A percentile compares a stretch with the other conserved stretches of the same genome.
These are phyloP conservation scores for Penicillium sclerotiorum DNA, from an alignment of 2,329 filamentous ascomycete genomes.

Conservation along the genomic window DNA sequence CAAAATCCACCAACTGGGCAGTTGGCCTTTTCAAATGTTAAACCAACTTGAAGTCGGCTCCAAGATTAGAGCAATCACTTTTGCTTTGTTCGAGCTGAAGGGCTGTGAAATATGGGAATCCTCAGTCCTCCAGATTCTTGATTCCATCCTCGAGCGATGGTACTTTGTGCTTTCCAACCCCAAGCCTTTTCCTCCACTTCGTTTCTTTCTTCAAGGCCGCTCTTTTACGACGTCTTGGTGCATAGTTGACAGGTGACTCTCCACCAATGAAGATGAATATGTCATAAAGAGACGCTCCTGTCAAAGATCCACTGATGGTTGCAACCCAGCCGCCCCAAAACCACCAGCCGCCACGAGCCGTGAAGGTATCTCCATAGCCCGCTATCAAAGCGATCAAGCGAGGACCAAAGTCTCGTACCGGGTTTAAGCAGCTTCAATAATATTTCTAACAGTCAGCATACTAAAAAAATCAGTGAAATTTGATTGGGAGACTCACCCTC, in stretches of 20 bases:
- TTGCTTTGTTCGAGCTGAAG: too few species aligned
- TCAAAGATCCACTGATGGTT: conserved; percentile 34
- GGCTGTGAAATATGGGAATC: too few species aligned
- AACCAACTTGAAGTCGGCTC: too few species aligned
- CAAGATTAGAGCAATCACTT: too few species aligned
- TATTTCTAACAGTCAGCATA: too few species aligned
- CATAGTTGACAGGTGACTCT: conserved; percentile 45
- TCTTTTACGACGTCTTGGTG: conserved; percentile 43
- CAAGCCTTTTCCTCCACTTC: conserved; percentile 23
- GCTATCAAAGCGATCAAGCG: conserved; percentile 36
- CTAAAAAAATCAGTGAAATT: neutral
- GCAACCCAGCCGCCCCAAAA: conserved; percentile 40
- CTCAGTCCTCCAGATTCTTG: neutral
- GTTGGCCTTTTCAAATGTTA: too few species aligned
- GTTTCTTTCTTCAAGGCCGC: conserved; percentile 35
- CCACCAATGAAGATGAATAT: conserved; percentile 41
- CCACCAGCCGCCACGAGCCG: conserved; percentile 35
- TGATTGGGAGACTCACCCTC: conserved; percentile 23
- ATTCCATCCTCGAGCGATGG: neutral
- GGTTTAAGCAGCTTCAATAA: conserved; percentile 35
- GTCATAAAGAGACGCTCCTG: conserved; percentile 38
- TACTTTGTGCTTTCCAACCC: conserved; percentile 15
- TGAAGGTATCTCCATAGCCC: conserved; percentile 35
- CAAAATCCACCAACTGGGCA: too few species aligned
- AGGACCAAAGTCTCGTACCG: conserved; percentile 38